These are phyloP conservation scores for Apiotrichum mycotoxinovorans DNA, from an alignment of 1,284 basidiomycete species.

Conservation along the genomic window DNA sequence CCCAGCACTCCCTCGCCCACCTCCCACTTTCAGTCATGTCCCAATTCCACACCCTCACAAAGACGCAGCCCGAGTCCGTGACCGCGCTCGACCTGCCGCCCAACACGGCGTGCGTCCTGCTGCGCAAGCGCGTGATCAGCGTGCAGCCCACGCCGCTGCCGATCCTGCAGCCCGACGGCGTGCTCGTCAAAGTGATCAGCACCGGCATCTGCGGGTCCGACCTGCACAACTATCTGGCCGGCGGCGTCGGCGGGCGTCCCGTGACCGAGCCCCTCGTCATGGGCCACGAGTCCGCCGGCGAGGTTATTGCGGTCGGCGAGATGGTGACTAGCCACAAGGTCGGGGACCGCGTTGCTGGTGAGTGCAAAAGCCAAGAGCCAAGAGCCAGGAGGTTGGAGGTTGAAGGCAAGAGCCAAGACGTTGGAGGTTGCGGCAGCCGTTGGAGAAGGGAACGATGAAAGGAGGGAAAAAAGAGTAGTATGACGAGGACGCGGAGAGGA, in stretches of 20 bases:
- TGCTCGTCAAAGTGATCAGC: constrained; percentile 42
- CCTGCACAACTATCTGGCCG: constrained; percentile 43
- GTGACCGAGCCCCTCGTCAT: constrained; percentile 47
- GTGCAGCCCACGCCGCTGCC: constrained; percentile 36
- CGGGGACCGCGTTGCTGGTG: constrained; percentile 54
- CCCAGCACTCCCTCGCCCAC: not conserved
- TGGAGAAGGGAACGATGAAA: too few species aligned
- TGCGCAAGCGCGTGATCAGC: constrained; percentile 39
- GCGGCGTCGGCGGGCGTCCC: constrained; percentile 45
- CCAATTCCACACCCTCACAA: constrained; percentile 37
- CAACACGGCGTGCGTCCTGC: constrained; percentile 38
- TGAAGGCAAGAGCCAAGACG: too few species aligned
- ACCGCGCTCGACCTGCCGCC: constrained; percentile 31
- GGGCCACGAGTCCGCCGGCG: constrained; percentile 49
- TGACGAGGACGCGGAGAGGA: too few species aligned
- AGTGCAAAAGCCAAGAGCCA: constrained; percentile 16
- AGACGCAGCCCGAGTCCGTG: constrained; percentile 36
- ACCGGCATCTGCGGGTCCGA: constrained; percentile 47
- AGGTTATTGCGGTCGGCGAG: constrained; percentile 47
- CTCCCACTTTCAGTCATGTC: constrained; percentile 25
- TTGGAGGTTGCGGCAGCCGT: too few species aligned
- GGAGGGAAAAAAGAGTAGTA: too few species aligned
- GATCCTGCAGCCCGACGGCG: constrained; percentile 45
- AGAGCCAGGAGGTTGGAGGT: too few species aligned
- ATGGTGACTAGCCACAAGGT: constrained; percentile 44